Base-by-base conservation (phyloP, 2,329 filamentous ascomycete genomes). In the Scedosporium minutisporum region DNA sequence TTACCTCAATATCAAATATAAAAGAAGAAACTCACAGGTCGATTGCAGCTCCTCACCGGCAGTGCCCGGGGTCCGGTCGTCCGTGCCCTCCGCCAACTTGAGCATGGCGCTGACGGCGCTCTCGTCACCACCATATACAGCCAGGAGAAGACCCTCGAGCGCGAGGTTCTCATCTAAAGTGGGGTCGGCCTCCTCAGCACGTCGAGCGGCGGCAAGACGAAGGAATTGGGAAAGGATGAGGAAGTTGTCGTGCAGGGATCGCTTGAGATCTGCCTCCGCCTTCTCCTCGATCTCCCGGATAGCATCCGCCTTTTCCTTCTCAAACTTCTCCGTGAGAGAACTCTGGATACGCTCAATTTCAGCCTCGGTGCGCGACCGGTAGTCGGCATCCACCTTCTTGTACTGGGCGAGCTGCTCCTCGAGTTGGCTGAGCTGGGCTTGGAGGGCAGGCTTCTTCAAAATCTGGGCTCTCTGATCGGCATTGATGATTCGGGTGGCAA, bases 71-170 rank as follows among this genome's bases (percentile, higher is more conserved):
- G 90, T 85, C 64, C 79, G 79, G 66, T 93, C 89, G 14, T 86
- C 80, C 27, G 84, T 81, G 41, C 89, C 90, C 64, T 90, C 81
- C 62, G 92, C 88, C 63, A 96, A 80, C 78, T 90, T 92, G 70
- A 90, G 75, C 76, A 91, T 91, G 63, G 88, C 85, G 62, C 83
- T 78, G 25, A 95, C 89, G 60, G 89, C 90, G 67, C 78, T 81
- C 66, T 89, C 83, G 69, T 93, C 89, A 57, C 90, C 91, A 57
- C 86, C 85, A 75, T 96, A 95, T 38, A 95, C 88, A 64, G 88
- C 82, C 57, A 92, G 80, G 63, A 96, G 80, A 41, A 91, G 86
- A 61, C 90, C 90, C 76, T 96, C 90, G 64, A 95, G 86, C 42
- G 90, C 91, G 74, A 87, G 86, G 74, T 87, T 91, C 77, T 93